phyloP scores from a whole-genome alignment of 257 asterid genomes.

The Nicotiana otophora region DNA sequence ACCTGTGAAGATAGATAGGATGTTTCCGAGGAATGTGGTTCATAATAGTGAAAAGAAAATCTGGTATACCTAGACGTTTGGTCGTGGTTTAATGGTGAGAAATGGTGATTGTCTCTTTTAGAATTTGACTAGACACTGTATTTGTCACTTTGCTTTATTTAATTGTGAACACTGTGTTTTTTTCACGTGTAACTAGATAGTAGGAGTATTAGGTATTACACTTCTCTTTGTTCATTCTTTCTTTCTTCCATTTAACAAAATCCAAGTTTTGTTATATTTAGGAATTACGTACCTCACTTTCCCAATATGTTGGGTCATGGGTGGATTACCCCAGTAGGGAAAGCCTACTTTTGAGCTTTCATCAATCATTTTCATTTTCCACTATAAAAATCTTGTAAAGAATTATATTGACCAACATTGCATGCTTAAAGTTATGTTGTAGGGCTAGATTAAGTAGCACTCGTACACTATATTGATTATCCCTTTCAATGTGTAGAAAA shows the following conservation, averaged over 20 bases:
- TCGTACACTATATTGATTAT: not conserved
- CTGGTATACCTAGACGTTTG: not conserved
- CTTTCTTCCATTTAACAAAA: not conserved
- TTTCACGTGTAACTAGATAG: not conserved
- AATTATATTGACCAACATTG: not conserved
- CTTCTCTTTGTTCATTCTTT: not conserved
- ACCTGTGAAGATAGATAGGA: no score
- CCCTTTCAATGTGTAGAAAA: not conserved
- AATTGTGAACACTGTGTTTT: not conserved
- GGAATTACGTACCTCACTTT: not conserved
- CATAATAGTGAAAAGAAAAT: not conserved
- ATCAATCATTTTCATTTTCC: constrained; percentile 4
- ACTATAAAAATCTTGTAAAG: not conserved
- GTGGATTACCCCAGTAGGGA: not conserved
- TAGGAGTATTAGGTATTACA: not conserved
- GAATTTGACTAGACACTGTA: not conserved
- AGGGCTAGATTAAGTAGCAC: not conserved
- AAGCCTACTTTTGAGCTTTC: not conserved
- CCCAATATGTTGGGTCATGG: not conserved
- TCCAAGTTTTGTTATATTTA: not conserved
- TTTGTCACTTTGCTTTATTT: not conserved
- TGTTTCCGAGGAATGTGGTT: not conserved
- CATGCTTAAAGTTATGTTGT: not conserved
- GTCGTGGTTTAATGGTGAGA: no score
- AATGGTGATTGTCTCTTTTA: not conserved